phyloP scores from a whole-genome alignment of 306 rosid species.

The Argentina anserina region DNA sequence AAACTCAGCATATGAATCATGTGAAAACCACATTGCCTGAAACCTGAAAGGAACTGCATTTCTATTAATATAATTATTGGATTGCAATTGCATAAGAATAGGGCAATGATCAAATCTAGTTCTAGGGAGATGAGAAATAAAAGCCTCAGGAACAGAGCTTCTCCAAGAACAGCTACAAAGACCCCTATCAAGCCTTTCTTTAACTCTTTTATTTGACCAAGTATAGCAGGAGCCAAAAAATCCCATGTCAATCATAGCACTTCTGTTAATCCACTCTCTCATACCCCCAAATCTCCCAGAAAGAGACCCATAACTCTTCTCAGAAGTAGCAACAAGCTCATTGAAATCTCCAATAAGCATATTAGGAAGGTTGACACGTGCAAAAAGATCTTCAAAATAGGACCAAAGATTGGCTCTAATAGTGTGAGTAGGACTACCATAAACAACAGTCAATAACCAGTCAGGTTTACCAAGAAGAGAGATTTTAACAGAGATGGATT shows the following conservation, averaged over 20 bases:
- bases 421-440: neutral
- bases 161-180: too few relatives aligned
- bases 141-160: too few relatives aligned
- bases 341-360: neutral
- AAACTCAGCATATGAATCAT: too few relatives aligned
- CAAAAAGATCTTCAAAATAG: neutral
- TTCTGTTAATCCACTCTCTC: neutral
- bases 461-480: too few relatives aligned
- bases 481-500: too few relatives aligned
- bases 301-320: neutral
- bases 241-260: neutral
- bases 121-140: too few relatives aligned
- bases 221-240: neutral
- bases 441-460: neutral
- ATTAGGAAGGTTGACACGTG: neutral
- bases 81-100: too few relatives aligned
- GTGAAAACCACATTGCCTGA: too few relatives aligned
- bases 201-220: neutral
- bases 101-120: too few relatives aligned
- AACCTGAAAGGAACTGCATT: too few relatives aligned
- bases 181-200: neutral
- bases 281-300: neutral
- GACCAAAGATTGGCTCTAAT: neutral
- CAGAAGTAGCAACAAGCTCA: neutral
- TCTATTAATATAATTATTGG: too few relatives aligned